phyloP scores from a whole-genome alignment of 129 eudicot genomes.

The Lactuca saligna region DNA sequence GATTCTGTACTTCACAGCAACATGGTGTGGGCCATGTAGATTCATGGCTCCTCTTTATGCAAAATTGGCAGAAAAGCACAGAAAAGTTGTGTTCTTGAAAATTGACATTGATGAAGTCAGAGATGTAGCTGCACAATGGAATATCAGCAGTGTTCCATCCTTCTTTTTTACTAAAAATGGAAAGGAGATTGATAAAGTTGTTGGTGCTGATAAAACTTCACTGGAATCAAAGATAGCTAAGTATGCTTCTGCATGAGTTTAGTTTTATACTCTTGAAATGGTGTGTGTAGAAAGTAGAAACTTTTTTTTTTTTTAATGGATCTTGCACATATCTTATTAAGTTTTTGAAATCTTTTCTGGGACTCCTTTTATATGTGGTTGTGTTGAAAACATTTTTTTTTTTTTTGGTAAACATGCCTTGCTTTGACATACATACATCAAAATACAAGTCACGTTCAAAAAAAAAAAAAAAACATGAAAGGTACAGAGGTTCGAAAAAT shows the following conservation, averaged over 20 bases:
- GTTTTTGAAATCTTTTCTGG: not conserved
- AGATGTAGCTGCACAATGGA: constrained; percentile 60
- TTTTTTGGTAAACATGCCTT: too few species aligned
- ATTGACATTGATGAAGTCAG: constrained; percentile 66
- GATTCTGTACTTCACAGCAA: constrained; percentile 78
- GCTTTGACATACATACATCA: too few species aligned
- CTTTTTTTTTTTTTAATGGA: constrained; percentile 5
- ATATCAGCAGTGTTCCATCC: constrained; percentile 62
- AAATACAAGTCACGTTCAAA: too few species aligned
- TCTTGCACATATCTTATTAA: not conserved
- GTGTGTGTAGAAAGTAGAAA: not conserved
- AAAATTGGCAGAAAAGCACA: constrained; percentile 55
- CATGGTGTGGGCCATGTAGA: constrained; percentile 93
- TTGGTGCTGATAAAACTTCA: constrained; percentile 62
- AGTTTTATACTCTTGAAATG: constrained; percentile 1
- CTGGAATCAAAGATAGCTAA: constrained; percentile 64
- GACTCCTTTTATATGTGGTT: not conserved
- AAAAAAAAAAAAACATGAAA: too few species aligned
- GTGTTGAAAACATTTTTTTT: not conserved
- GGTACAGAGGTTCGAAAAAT: too few species aligned
- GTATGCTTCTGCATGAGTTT: constrained; percentile 38
- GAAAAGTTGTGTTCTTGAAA: constrained; percentile 56
- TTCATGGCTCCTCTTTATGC: constrained; percentile 58
- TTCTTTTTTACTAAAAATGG: constrained; percentile 62
- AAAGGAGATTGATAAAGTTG: constrained; percentile 61